Conservation (phyloP, 1,139 yeast genomes). For the Zhuliangozyma parablackwelliae region DNA sequence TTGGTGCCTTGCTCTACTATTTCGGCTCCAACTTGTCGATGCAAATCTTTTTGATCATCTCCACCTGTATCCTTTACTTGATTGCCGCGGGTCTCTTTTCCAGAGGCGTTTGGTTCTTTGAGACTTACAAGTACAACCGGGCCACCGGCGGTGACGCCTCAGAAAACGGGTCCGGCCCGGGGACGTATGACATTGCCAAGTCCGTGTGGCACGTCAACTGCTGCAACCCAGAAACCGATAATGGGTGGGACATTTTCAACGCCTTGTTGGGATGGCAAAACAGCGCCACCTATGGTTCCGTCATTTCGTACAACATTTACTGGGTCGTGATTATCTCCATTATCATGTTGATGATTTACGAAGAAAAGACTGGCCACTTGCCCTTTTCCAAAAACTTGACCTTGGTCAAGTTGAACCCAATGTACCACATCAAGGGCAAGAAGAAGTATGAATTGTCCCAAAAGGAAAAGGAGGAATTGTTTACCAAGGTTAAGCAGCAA, state of each 20-base stretch:
- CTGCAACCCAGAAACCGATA: slow-evolving; percentile 83
- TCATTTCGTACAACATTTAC: slow-evolving; percentile 76
- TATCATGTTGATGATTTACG: slow-evolving; percentile 59
- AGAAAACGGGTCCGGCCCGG: slow-evolving; percentile 88
- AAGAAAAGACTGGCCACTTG: slow-evolving; percentile 53
- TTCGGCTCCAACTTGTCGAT: slow-evolving; percentile 75
- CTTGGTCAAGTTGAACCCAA: slow-evolving; percentile 60
- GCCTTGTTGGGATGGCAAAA: slow-evolving; percentile 32
- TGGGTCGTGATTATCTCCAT: slow-evolving; percentile 63
- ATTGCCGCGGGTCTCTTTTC: slow-evolving; percentile 88
- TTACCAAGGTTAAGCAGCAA: slow-evolving; percentile 23
- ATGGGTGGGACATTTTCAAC: slow-evolving; percentile 92
- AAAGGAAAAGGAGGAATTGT: slow-evolving; percentile 52
- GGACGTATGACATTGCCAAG: slow-evolving; percentile 72
- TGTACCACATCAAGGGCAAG: slow-evolving; percentile 66
- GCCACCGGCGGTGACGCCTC: slow-evolving; percentile 85
- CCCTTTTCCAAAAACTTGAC: slow-evolving; percentile 45
- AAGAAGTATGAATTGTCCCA: slow-evolving; percentile 55
- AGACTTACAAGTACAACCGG: slow-evolving; percentile 56
- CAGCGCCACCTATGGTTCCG: slow-evolving; percentile 80
- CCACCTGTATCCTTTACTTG: slow-evolving; percentile 78
- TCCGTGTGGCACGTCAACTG: slow-evolving; percentile 94
- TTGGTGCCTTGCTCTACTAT: slow-evolving; percentile 66
- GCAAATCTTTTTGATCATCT: slow-evolving; percentile 72
- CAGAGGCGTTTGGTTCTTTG: slow-evolving; percentile 85